Evolutionary conservation across 2,329 filamentous ascomycete species (phyloP), one percentile per base, ranked within the genome.

Genomic region (Epichloe baconii): DNA sequence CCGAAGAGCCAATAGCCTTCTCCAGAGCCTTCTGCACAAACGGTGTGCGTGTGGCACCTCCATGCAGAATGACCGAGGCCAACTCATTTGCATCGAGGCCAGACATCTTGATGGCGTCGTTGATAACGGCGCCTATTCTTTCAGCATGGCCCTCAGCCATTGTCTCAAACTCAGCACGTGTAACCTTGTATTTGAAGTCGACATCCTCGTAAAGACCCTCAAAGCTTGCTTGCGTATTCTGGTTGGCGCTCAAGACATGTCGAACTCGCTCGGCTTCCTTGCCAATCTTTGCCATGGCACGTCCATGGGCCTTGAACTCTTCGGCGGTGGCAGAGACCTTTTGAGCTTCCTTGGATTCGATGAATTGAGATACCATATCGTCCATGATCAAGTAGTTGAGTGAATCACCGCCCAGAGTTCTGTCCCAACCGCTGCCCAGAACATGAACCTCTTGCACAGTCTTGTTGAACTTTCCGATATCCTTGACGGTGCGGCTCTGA

Each of bases 371-470:
- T 52, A 96, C 73, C 80, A 97, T 95, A 64, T 97, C 85, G 57
- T 95, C 82, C 47, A 95, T 77, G 58, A 98, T 88, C 54, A 95
- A 73, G 52, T 85, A 79, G 67, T 96, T 98, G 55, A 98, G 76
- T 36, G 84, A 76, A 64, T 98, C 91, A 51, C 93, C 93, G 53
- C 93, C 93, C 17, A 98, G 82, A 3, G 85, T 86, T 61, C 81
- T 80, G 63, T 98, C 93, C 86, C 88, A 98, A 54, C 88, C 88
- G 58, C 79, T 79, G 52, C 91, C 90, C 44, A 96, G 61, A 38
- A 95, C 87, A 55, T 88, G 81, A n/a, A 97, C 85, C 66, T 98
- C 93, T 65, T 97, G 93, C 35, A 98, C 72, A 1, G 89, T 96
- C 79, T 97, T 97, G 76, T 96, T 97, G 73, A 80, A 91, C 66